Evolutionary conservation across 805 yeast genomes (phyloP), one percentile per base, ranked within the genome.

Genomic region (Metschnikowia anglica): DNA sequence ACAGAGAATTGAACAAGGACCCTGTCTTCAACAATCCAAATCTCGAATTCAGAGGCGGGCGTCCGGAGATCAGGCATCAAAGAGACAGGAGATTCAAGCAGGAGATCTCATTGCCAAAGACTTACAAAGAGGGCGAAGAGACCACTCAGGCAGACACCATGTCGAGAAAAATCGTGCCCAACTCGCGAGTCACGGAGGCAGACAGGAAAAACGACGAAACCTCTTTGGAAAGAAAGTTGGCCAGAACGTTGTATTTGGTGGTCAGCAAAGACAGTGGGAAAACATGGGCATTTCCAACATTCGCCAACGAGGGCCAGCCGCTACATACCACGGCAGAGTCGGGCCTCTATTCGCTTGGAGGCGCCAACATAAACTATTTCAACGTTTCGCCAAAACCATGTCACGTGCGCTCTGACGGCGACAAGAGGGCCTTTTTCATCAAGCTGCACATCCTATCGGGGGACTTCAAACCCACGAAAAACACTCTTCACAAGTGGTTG

Each of bases 381-480:
- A 79, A 85, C 16, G 96, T 93, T n/a, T 88, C 98, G 18, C 80
- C 79, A 43, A 85, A 85, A 4, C 98, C 99, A 30, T 83, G 90
- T 31, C 58, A 83, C 48, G 72, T 78, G 52, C 74, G 69, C 48
- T 37, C 53, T 11, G 44, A 39, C 11, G 56, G 53, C 28, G 58
- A 59, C 25, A 57, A 57, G 24, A 59, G 63, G 54, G 91, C 86
- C 55, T 93, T 82, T 59, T 70, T 86, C 55, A 79, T 93, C 55
- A 88, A 88, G 65, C 85, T 95, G 25, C 96, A 88, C 61, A 88
- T 91, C 44, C 68, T 91, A 54, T 85, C 95, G 10, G 99, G 98
- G 34, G 69, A 71, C 48, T 90, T 90, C 62, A 65, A 66, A 39
- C 68, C 73, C 9, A 60, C 63, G 31, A 55, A 63, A 9, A 55